These are phyloP conservation scores for Holtermanniella nyarrowii DNA, from an alignment of 768 basidiomycete genomes.

Conservation along the genomic window DNA sequence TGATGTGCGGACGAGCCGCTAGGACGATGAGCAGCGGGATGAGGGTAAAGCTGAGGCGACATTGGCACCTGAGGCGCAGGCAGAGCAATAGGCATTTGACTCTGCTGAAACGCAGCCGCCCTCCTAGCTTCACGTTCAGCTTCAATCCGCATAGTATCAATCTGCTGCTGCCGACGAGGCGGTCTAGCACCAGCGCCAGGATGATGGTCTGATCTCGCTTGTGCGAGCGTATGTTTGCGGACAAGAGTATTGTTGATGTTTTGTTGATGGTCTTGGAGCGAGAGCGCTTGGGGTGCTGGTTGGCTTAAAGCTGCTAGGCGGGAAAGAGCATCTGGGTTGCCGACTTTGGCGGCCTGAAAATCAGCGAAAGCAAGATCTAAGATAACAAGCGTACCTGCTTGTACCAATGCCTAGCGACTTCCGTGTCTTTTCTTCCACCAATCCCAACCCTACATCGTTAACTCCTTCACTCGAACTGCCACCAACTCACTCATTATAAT, in stretches of 20 bases:
- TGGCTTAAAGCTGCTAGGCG: conserved; percentile 61
- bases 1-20: no score
- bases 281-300: conserved; percentile 55
- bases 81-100: background rate
- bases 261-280: conserved; percentile 66
- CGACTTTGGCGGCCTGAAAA: conserved; percentile 59
- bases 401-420: conserved; percentile 70
- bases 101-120: background rate
- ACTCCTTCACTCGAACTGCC: background rate
- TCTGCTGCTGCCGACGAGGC: background rate
- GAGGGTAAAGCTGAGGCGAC: background rate
- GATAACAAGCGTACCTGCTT: conserved; percentile 43
- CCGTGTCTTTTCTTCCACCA: conserved; percentile 49
- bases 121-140: background rate
- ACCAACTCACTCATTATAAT: conserved; percentile 58
- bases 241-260: conserved; percentile 72
- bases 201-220: conserved; percentile 35
- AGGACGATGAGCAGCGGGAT: background rate
- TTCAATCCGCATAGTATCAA: background rate
- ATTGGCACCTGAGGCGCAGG: background rate
- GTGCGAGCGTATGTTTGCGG: conserved; percentile 64
- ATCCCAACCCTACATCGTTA: conserved; percentile 55
- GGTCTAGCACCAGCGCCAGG: conserved; percentile 12
- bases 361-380: background rate
- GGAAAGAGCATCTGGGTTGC: conserved; percentile 67